A percentile compares a stretch with the other conserved stretches of the same genome.
Evolutionary conservation across 106 monocot species (phyloP).

Genomic region (Dactylorhiza incarnata): DNA sequence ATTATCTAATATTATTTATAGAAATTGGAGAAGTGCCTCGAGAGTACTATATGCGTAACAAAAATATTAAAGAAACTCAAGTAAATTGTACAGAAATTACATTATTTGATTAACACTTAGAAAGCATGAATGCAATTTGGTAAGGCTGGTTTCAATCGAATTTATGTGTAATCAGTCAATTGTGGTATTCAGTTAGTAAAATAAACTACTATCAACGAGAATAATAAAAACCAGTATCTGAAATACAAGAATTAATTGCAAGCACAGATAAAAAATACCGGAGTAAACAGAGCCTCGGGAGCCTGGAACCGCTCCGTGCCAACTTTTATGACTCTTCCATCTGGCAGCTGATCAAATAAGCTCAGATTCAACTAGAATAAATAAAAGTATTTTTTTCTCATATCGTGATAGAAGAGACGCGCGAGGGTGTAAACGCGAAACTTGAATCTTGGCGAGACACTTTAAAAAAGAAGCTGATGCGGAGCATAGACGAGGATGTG

Average conservation of each 20-base stretch:
- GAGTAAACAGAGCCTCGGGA: conserved; percentile 96
- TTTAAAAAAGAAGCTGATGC: no score
- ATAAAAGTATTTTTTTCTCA: background rate
- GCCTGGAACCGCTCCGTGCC: conserved; percentile 98
- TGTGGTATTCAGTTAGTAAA: background rate
- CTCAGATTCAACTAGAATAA: background rate
- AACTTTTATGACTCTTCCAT: conserved; percentile 96
- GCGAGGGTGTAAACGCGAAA: no score
- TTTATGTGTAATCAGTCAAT: background rate
- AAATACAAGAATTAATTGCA: background rate
- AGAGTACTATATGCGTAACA: no score
- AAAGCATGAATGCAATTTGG: background rate
- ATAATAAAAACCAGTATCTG: background rate
- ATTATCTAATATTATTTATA: no score
- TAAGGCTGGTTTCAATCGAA: background rate
- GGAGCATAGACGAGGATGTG: no score
- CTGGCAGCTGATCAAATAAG: conserved; percentile 71
- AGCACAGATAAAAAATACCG: conserved; percentile 20
- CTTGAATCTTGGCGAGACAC: no score
- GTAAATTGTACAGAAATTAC: background rate
- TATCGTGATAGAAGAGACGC: background rate
- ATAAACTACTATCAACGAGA: background rate
- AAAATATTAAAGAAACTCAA: no score
- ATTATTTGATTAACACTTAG: background rate
- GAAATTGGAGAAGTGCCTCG: no score